Evolutionary conservation across 2,329 filamentous ascomycete genomes (phyloP).

Genomic region (Penicillium capsulatum): DNA sequence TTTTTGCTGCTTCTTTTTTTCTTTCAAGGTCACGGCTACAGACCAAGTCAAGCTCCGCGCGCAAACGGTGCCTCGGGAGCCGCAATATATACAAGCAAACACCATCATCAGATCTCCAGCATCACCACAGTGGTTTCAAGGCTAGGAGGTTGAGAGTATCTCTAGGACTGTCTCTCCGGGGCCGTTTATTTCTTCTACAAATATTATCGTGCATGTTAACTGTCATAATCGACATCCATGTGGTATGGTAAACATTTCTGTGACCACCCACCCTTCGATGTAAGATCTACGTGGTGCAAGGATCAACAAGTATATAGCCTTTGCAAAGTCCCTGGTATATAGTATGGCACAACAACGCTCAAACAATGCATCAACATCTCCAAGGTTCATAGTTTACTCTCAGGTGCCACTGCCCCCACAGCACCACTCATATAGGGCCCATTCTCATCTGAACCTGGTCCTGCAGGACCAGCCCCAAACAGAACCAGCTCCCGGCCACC

Average conservation of each 20-base stretch:
- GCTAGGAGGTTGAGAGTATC: no score
- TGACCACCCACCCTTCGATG: neutral
- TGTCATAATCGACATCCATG: no score
- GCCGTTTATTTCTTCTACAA: no score
- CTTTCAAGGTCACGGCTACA: no score
- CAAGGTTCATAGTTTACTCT: constrained; percentile 48
- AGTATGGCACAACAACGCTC: constrained; percentile 3
- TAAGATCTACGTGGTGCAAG: neutral
- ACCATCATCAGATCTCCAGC: neutral
- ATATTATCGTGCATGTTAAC: no score
- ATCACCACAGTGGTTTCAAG: neutral
- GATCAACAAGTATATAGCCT: neutral
- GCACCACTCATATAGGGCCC: constrained; percentile 55
- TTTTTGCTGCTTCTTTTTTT: no score
- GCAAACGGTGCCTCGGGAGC: no score
- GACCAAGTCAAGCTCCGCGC: no score
- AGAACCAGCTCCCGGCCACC: constrained; percentile 57
- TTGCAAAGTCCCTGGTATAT: constrained; percentile 5
- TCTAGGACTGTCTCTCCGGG: no score
- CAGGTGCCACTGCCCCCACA: constrained; percentile 35
- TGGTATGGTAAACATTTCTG: no score
- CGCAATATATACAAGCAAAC: neutral
- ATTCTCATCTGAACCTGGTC: constrained; percentile 21
- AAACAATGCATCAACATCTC: neutral
- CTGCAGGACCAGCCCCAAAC: constrained; percentile 37